These are phyloP conservation scores for Musa troglodytarum DNA, from an alignment of 176 grass and related monocot genomes.

Conservation along the genomic window DNA sequence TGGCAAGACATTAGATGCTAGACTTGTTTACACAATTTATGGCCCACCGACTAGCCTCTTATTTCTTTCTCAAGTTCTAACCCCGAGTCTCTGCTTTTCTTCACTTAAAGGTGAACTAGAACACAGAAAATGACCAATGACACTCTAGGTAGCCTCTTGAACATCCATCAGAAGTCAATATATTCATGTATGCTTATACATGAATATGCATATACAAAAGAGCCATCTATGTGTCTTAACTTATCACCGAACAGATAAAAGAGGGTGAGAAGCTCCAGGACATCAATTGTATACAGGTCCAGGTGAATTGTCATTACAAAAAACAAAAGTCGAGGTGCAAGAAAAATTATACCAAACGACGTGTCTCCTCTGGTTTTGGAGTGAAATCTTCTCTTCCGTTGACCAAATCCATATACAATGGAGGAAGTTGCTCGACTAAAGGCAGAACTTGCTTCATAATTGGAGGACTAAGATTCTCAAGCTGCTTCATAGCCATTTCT, in stretches of 20 bases:
- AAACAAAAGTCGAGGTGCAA: neutral
- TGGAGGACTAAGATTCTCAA: slow-evolving; percentile 79
- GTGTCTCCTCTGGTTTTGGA: slow-evolving; percentile 93
- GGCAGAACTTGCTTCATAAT: slow-evolving; percentile 89
- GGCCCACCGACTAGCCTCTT: neutral
- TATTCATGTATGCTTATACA: neutral
- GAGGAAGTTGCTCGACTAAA: slow-evolving; percentile 88
- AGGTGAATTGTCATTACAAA: too few relatives aligned
- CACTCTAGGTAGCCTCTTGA: neutral
- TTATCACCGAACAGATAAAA: neutral
- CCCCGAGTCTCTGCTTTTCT: too few relatives aligned
- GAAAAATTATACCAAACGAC: slow-evolving; percentile 42
- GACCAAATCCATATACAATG: slow-evolving; percentile 84
- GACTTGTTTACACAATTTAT: neutral
- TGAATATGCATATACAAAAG: neutral
- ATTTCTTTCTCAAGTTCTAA: neutral
- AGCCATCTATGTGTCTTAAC: neutral
- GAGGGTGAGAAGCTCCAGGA: too few relatives aligned
- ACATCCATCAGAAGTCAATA: neutral
- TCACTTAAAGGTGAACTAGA: too few relatives aligned
- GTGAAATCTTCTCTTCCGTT: slow-evolving; percentile 89
- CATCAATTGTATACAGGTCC: too few relatives aligned
- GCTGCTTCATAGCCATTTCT: slow-evolving; percentile 89
- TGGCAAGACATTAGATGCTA: neutral
- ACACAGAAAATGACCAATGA: too few relatives aligned